A percentile compares a stretch with the other conserved stretches of the same genome.
These are phyloP conservation scores for Aureobasidium sp. DNA, from an alignment of 2,329 filamentous ascomycete species.

Conservation along the genomic window DNA sequence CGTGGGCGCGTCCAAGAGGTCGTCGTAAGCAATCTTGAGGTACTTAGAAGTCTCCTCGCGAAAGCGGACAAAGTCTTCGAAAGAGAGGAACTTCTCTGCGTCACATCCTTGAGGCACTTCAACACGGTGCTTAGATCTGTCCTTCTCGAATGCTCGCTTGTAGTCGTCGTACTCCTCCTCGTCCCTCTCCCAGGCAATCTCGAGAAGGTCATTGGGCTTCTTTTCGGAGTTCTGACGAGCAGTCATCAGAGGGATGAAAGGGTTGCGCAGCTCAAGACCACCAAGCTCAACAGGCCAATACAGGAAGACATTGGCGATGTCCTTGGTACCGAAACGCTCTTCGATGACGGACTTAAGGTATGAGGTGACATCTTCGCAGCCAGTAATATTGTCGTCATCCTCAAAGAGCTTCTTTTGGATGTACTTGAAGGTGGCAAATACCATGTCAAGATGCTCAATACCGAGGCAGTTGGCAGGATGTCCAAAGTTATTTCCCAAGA, in stretches of 20 bases:
- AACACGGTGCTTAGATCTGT: constrained; percentile 20
- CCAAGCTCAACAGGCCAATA: constrained; percentile 48
- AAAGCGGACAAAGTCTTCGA: constrained; percentile 38
- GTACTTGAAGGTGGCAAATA: constrained; percentile 44
- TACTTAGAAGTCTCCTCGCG: constrained; percentile 34
- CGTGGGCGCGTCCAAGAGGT: constrained; percentile 32
- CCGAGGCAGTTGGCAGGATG: constrained; percentile 48
- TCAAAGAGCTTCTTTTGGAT: constrained; percentile 44
- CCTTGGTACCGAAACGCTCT: constrained; percentile 44
- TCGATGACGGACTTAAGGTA: constrained; percentile 43
- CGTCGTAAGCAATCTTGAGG: constrained; percentile 31
- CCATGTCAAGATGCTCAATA: constrained; percentile 45
- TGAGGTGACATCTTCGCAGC: constrained; percentile 22
- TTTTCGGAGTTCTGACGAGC: constrained; percentile 41
- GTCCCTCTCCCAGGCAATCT: constrained; percentile 28
- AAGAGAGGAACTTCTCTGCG: constrained; percentile 35
- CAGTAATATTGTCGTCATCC: constrained; percentile 19
- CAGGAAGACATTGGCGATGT: constrained; percentile 47
- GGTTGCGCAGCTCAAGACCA: constrained; percentile 45
- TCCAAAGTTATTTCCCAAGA: constrained; percentile 50
- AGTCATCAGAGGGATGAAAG: constrained; percentile 42
- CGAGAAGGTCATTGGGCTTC: constrained; percentile 22
- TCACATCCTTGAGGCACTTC: constrained; percentile 25
- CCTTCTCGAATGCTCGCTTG: constrained; percentile 27
- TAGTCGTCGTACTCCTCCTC: constrained; percentile 33